Evolutionary conservation across 805 yeast genomes (phyloP), one percentile per base, ranked within the genome.

Genomic region (Candida michaelii): DNA sequence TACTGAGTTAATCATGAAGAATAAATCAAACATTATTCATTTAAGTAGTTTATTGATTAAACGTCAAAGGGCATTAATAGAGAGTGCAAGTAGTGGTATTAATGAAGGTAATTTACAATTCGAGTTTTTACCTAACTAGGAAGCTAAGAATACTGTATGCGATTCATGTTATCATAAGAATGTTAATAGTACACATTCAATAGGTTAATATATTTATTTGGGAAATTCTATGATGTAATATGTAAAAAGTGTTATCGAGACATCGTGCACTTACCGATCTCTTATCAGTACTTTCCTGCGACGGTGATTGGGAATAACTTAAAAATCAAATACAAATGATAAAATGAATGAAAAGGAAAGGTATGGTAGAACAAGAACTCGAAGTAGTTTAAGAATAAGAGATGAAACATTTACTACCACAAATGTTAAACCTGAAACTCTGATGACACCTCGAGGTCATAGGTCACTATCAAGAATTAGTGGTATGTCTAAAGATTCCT

Each of bases 11-110:
- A 62, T 79, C 17, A 58, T 66, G 31, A 60, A 62, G 27, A 52
- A 64, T 39, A 73, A 69, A 51, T 50, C 56, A 11, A 62, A 62
- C 32, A 62, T 77, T 21, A 60, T 75, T 36, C 71, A 73, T 42
- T 58, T 71, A 48, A 65, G 76, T 18, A 60, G 70, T 14, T 64
- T 73, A 46, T 72, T 77, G 21, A 50, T 51, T 30, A 62, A 63
- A 30, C 60, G 81, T 30, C 66, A 73, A 39, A 54, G 54, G 42
- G 54, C 66, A 24, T 57, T 77, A 42, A 58, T 78, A 12, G 72
- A 73, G 16, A 67, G 69, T 47, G 77, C 79, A 3, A 60, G 62
- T 13, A 57, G 58, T 30, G 77, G 75, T 5, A 51, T 77, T 18
- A 54, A 54, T 10, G 70, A 69, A 36, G 65, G 66, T 1, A 46